Evolutionary conservation across 495 filamentous ascomycete species (phyloP), one percentile per base, ranked within the genome.

Genomic region (Aspergillus biplanus): DNA sequence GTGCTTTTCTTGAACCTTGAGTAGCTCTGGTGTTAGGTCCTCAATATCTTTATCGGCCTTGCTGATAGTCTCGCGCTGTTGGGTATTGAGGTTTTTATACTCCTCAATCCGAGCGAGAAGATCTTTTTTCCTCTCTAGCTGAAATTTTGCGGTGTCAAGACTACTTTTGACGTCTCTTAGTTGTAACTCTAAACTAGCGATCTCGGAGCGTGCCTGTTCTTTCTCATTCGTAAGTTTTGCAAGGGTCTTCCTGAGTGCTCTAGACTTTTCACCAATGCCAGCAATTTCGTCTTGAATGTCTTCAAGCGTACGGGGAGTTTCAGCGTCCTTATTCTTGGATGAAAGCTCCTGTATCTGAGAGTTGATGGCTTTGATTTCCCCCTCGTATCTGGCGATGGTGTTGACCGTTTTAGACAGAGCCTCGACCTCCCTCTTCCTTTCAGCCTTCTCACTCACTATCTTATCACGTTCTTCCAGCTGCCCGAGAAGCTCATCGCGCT

Each of bases 271-370:
- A n/a, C 82, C 83, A 65, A 88, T 82, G 33, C 78, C 71, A 21
- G 85, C 83, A 58, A 91, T 86, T 55, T 95, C 84, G 15, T 90
- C 85, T 65, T 93, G 90, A 62, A 98, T 91, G 64, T 96, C 91
- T 55, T 97, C 89, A 16, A 92, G 77, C 7, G 89, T 89, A 63
- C 89, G 86, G 6, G 84, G 78, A 15, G 82, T 67, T 3, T 86
- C 85, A 64, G 81, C 75, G 15, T 89, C 85, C 54, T 88, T 85
- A 66, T 97, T 86, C 61, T 93, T 91, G 7, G 84, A 83, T 11
- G 84, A 79, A 33, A 93, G 80, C 55, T 90, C 85, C 63, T 87
- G 78, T 55, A 96, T 87, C 68, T 96, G 88, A 57, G 77, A 76
- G 66, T 90, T 82, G 52, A 89, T 86, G 33, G 85, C 84, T 39